Conservation (phyloP, 768 basidiomycete species). For the Symmetrospora coprosmae region DNA sequence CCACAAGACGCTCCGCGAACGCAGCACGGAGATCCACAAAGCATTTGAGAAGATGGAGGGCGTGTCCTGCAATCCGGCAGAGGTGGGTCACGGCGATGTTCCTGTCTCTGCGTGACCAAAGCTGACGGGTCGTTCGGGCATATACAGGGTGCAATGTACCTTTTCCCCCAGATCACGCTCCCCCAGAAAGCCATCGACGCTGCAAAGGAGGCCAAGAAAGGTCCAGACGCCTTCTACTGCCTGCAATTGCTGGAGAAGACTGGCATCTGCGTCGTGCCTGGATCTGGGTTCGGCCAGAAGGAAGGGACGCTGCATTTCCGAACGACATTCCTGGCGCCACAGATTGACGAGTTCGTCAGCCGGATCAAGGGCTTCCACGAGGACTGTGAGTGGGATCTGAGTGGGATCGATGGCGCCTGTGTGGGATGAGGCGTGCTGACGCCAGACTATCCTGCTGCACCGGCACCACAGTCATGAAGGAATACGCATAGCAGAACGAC, state of each 20-base stretch:
- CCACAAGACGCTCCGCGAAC: slow-evolving; percentile 56
- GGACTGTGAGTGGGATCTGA: slow-evolving; percentile 38
- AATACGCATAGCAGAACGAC: neutral
- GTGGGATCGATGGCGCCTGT: no score
- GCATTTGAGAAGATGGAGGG: slow-evolving; percentile 71
- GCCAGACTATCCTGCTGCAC: no score
- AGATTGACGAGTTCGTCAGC: slow-evolving; percentile 78
- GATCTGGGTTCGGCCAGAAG: slow-evolving; percentile 85
- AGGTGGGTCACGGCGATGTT: slow-evolving; percentile 26
- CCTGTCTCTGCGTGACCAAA: slow-evolving; percentile 20
- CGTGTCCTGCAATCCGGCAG: slow-evolving; percentile 71
- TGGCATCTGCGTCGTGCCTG: slow-evolving; percentile 86
- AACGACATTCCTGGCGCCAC: slow-evolving; percentile 84
- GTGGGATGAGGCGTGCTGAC: no score
- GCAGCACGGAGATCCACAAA: slow-evolving; percentile 57
- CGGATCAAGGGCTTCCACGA: slow-evolving; percentile 65
- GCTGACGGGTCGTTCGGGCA: slow-evolving; percentile 29
- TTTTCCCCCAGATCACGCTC: slow-evolving; percentile 71
- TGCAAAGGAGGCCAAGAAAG: slow-evolving; percentile 57
- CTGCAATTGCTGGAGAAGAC: slow-evolving; percentile 69
- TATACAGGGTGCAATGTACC: slow-evolving; percentile 72
- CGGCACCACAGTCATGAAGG: slow-evolving; percentile 11
- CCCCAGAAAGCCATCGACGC: slow-evolving; percentile 58
- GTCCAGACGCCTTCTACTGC: slow-evolving; percentile 79
- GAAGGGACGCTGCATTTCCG: slow-evolving; percentile 81